phyloP scores from a whole-genome alignment of 441 rosid species.

The Sinapis alba region DNA sequence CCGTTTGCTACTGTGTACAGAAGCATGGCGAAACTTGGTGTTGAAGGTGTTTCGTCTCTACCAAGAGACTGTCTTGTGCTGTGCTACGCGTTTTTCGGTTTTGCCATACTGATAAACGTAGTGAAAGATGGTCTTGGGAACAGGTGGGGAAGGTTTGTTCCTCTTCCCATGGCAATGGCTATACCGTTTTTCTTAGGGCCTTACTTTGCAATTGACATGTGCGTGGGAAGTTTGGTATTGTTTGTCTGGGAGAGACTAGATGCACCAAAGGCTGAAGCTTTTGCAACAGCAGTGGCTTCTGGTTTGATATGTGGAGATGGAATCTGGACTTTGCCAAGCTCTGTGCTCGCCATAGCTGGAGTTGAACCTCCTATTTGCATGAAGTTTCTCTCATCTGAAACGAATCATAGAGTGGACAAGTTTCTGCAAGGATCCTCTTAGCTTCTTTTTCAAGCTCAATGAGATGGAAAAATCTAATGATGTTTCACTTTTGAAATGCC shows the following conservation, averaged over 20 bases:
- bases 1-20: conserved; percentile 73
- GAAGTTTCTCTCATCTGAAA: conserved; percentile 74
- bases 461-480: conserved; percentile 23
- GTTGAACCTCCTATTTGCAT: conserved; percentile 87
- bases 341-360: conserved; percentile 74
- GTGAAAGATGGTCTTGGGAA: conserved; percentile 37
- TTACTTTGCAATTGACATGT: conserved; percentile 88
- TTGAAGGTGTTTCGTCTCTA: conserved; percentile 65
- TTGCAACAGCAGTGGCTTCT: conserved; percentile 81
- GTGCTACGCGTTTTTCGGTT: conserved; percentile 54
- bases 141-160: conserved; percentile 47
- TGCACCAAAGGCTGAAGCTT: conserved; percentile 72
- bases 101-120: conserved; percentile 52
- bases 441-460: background rate
- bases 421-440: conserved; percentile 41
- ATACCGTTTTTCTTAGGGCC: conserved; percentile 85
- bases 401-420: conserved; percentile 46
- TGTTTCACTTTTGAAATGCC: conserved; percentile 24
- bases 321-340: conserved; percentile 78
- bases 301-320: conserved; percentile 95
- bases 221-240: conserved; percentile 73
- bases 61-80: conserved; percentile 70
- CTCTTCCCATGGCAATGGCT: conserved; percentile 85
- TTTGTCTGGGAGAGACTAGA: conserved; percentile 72
- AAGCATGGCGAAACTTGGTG: conserved; percentile 84